These are phyloP conservation scores for Thelephora terrestris DNA, from an alignment of 1,284 basidiomycete genomes.

Conservation along the genomic window DNA sequence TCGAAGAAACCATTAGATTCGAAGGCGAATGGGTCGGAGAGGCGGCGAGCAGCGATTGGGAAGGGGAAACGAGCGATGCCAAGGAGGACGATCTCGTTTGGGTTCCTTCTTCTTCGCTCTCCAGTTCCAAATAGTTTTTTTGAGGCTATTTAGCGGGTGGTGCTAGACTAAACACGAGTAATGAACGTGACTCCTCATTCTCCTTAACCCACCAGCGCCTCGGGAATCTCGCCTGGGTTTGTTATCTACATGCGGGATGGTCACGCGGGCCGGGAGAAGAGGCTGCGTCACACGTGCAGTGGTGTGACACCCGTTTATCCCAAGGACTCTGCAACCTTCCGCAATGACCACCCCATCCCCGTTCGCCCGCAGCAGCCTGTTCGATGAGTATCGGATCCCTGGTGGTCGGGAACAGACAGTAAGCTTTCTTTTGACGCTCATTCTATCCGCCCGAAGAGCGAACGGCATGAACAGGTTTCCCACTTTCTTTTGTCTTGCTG, in stretches of 20 bases:
- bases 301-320: too few relatives aligned
- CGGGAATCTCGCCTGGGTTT: too few relatives aligned
- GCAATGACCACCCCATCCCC: constrained; percentile 64
- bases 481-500: constrained; percentile 7
- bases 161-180: too few relatives aligned
- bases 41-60: constrained; percentile 51
- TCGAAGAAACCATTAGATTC: constrained; percentile 29
- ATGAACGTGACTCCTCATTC: too few relatives aligned
- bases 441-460: constrained; percentile 7
- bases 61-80: constrained; percentile 32
- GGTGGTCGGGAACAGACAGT: constrained; percentile 75
- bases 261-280: too few relatives aligned
- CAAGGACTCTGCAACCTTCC: constrained; percentile 1
- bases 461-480: constrained; percentile 23
- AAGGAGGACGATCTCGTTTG: constrained; percentile 27
- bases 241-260: too few relatives aligned
- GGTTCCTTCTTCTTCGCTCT: constrained; percentile 18
- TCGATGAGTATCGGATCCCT: constrained; percentile 57
- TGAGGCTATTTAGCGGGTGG: too few relatives aligned
- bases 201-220: too few relatives aligned
- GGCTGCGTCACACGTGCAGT: too few relatives aligned
- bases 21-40: constrained; percentile 48
- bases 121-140: too few relatives aligned
- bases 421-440: constrained; percentile 26
- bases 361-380: constrained; percentile 65